Conservation (phyloP, 2,329 filamentous ascomycete genomes). For the Diaporthe capsici region DNA sequence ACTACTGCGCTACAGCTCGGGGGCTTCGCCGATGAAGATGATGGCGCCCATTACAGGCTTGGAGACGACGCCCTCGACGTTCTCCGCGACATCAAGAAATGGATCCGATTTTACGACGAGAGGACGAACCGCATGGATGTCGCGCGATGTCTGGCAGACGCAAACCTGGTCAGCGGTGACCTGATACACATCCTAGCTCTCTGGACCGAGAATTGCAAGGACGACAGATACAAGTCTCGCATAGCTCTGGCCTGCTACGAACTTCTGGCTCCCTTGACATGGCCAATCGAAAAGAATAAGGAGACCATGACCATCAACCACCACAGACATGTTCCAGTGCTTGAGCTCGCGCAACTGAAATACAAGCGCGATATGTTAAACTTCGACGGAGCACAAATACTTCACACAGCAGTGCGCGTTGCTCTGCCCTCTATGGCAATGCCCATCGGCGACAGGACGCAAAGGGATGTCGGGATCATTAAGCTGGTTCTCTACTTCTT, state of each 20-base stretch:
- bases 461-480: slow-evolving; percentile 91
- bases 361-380: slow-evolving; percentile 94
- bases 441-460: slow-evolving; percentile 79
- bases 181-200: slow-evolving; percentile 88
- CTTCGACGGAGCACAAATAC: slow-evolving; percentile 81
- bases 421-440: slow-evolving; percentile 89
- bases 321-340: slow-evolving; percentile 89
- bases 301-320: slow-evolving; percentile 93
- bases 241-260: slow-evolving; percentile 90
- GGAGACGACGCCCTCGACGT: slow-evolving; percentile 95
- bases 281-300: slow-evolving; percentile 87
- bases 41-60: slow-evolving; percentile 82
- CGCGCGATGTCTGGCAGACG: slow-evolving; percentile 90
- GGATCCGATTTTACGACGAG: slow-evolving; percentile 95
- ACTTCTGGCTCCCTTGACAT: slow-evolving; percentile 91
- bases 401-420: slow-evolving; percentile 85
- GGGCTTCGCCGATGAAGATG: slow-evolving; percentile 83
- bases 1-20: slow-evolving; percentile 74
- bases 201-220: slow-evolving; percentile 81
- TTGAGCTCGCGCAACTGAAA: slow-evolving; percentile 87
- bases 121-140: slow-evolving; percentile 96
- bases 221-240: slow-evolving; percentile 82
- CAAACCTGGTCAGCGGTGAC: slow-evolving; percentile 92
- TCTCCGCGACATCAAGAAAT: slow-evolving; percentile 92
- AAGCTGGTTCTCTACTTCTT: slow-evolving; percentile 91